These are phyloP conservation scores for Melanomma pulvis-pyrius DNA, from an alignment of 495 filamentous ascomycete species.

Conservation along the genomic window DNA sequence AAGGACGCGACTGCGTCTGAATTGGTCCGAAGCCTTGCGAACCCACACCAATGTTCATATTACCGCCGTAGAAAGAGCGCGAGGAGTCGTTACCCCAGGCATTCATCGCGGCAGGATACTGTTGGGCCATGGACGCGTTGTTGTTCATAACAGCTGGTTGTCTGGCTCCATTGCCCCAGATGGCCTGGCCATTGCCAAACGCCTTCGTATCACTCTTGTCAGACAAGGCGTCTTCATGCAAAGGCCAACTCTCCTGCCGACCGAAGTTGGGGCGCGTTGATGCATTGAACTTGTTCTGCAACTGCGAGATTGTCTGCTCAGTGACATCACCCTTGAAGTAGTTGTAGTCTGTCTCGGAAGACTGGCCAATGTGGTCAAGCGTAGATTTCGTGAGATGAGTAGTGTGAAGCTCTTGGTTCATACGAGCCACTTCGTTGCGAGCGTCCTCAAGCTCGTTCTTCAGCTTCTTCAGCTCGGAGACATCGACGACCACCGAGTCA, in stretches of 20 bases:
- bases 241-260: slow-evolving; percentile 64
- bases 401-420: slow-evolving; percentile 83
- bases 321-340: slow-evolving; percentile 51
- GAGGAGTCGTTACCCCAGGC: slow-evolving; percentile 35
- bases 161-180: slow-evolving; percentile 58
- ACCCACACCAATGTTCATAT: slow-evolving; percentile 22
- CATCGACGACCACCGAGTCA: slow-evolving; percentile 44
- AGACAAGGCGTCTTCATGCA: slow-evolving; percentile 68
- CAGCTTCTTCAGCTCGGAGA: slow-evolving; percentile 59
- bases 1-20: slow-evolving; percentile 22
- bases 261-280: slow-evolving; percentile 54
- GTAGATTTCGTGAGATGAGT: slow-evolving; percentile 76
- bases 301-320: slow-evolving; percentile 57
- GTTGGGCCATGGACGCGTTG: slow-evolving; percentile 20
- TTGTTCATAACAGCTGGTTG: slow-evolving; percentile 34
- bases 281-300: slow-evolving; percentile 59
- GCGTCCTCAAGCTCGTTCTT: slow-evolving; percentile 76
- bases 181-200: slow-evolving; percentile 62
- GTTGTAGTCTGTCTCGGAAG: slow-evolving; percentile 58
- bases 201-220: slow-evolving; percentile 64
- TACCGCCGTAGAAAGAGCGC: slow-evolving; percentile 30
- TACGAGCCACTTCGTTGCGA: slow-evolving; percentile 74
- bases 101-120: slow-evolving; percentile 36
- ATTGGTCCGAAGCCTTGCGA: slow-evolving; percentile 18
- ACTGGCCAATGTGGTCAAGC: slow-evolving; percentile 69